Base-by-base conservation (phyloP, 169 alveolate genomes). In the Cryptosporidium andersoni region DNA sequence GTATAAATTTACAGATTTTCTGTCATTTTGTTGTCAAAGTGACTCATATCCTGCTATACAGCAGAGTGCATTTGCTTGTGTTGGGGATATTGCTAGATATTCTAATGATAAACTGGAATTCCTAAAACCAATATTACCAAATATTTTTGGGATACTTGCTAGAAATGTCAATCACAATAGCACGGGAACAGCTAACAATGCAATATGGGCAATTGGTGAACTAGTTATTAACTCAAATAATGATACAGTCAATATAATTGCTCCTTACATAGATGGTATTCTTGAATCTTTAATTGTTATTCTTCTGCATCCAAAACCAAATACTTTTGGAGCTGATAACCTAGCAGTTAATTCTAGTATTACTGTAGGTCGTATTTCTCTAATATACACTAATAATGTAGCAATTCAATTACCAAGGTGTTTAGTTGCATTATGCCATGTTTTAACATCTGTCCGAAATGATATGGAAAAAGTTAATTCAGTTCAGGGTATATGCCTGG, bases 141-240 rank as follows among this genome's bases (percentile, higher is more conserved):
- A 43, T 8, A 42, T 62, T 5, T 6, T 66, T 2, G 62, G 49
- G 58, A 7, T 36, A 42, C 43, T 60, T 16, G 47, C 80, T 43
- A 80, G 64, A 36, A 80, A 89, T 55, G 82, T 90, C 42, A 65
- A 89, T 42, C 89, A 82, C 45, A 68, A 88, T 7, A 81, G 92
- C 52, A 80, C 90, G 34, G 91, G 93, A 8, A 94, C 91, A 65
- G 82, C 92, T 47, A 93, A 93, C 88, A 93, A 93, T 65, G 96
- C 96, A n/a, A 90, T 93, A 47, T 93, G 96, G 96, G 96, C 96
- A 25, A 88, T 93, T 9, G 96, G 96, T 12, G 96, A 93, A 88
- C 49, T 91, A 48, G 89, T 92, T 58, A 67, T 82, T 51, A 90
- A 90, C 55, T 90, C 65, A 4, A 53, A 81, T 62, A 80, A 91